Base-by-base conservation (phyloP, 305 asterid species). In the Fraxinus velutina region DNA sequence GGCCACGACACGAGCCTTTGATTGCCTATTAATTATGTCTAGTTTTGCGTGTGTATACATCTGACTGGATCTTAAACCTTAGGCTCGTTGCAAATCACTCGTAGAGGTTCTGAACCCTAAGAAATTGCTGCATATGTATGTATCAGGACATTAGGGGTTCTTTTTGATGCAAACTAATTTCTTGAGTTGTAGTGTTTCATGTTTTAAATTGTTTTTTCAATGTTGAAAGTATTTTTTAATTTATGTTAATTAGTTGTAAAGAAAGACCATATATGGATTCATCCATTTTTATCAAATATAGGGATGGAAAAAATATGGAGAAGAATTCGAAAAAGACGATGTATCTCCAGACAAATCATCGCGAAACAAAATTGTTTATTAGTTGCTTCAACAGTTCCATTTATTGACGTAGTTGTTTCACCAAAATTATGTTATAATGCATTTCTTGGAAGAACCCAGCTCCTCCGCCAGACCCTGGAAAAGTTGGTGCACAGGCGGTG, bases 381-480 rank as follows among this genome's bases (percentile, higher is more conserved):
- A n/a, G 9, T 57, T 17, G 12, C 24, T 5, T 5, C 21, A 19
- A 74, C 27, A 12, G 37, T 42, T 39, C 47, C 50, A 39, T 39
- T 39, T 10, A 42, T 42, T 2, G 52, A 42, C 52, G 52, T 42
- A 2, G 50, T 42, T 42, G 50, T 10, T 42, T 12, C n/a, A 9
- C 10, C 15, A 39, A 4, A 32, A 71, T 70, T 33, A 37, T 27
- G 66, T 44, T 7, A 5, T 17, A 62, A 57, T 42, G 0, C 22
- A 21, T 19, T 30, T 64, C 9, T 9, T 30, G 78, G 76, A 87
- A 94, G 99, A 92, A 95, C 87, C 87, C 91, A 81, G 95, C 97
- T 57, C 97, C 93, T 22, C 86, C 93, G 8, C 93, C 98, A 4
- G 84, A 90, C 12, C 94, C 93, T 0, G 98, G 96, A 5, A 89